phyloP scores from a whole-genome alignment of 1,139 yeast species.

The Scheffersomyces cryptocercus region DNA sequence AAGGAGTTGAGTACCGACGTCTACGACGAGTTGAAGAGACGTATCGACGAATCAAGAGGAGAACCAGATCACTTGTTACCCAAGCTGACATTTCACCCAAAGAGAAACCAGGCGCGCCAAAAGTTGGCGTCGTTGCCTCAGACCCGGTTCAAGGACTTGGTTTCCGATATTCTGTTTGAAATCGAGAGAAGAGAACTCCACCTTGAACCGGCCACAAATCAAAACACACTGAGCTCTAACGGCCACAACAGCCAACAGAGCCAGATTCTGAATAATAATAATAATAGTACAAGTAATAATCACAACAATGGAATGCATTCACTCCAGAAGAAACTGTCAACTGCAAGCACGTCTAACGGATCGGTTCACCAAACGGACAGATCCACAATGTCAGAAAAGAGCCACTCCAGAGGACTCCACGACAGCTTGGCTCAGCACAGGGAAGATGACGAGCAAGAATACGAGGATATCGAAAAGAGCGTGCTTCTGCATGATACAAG shows the following conservation, averaged over 20 bases:
- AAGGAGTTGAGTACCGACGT: constrained; percentile 90
- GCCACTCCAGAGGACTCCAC: not conserved
- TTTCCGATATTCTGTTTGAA: constrained; percentile 85
- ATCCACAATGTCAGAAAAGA: not conserved
- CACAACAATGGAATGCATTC: not conserved
- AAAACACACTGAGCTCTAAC: not conserved
- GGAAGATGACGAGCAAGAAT: constrained; percentile 2
- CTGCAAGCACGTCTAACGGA: not conserved
- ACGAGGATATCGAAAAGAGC: constrained; percentile 3
- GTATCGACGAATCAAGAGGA: constrained; percentile 56
- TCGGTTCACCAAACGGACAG: constrained; percentile 1
- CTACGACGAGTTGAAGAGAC: constrained; percentile 81
- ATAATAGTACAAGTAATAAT: constrained; percentile 3
- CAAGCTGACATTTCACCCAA: constrained; percentile 79
- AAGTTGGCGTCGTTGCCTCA: constrained; percentile 85
- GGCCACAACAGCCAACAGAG: constrained; percentile 2
- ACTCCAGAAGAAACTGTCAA: not conserved
- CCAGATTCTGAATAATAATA: constrained; percentile 1
- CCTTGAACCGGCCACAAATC: constrained; percentile 9
- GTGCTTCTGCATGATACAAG: not conserved
- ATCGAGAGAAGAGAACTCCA: constrained; percentile 75
- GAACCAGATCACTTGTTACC: constrained; percentile 70
- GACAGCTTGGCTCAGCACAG: not conserved
- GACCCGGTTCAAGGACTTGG: constrained; percentile 82
- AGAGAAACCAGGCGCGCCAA: constrained; percentile 93